Conservation (phyloP, 1,284 basidiomycete genomes). For the Ustilago trichophora region DNA sequence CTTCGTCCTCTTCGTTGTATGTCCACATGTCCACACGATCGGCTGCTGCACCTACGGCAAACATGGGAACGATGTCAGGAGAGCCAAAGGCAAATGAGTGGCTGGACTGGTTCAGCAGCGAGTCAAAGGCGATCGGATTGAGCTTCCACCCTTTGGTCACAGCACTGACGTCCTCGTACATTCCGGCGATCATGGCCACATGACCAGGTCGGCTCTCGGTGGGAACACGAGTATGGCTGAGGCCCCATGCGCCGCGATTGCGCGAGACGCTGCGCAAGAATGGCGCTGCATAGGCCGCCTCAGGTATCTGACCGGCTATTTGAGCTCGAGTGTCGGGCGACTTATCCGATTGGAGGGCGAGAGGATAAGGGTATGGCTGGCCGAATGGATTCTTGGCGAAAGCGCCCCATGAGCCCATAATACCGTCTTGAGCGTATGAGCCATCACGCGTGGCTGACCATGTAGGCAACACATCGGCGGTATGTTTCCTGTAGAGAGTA, state of each 20-base stretch:
- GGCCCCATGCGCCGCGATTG: slow-evolving; percentile 77
- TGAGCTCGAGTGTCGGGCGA: background rate
- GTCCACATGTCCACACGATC: slow-evolving; percentile 80
- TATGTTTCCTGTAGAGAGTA: slow-evolving; percentile 73
- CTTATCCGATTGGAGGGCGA: slow-evolving; percentile 17
- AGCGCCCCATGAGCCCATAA: slow-evolving; percentile 17
- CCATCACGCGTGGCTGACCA: slow-evolving; percentile 38
- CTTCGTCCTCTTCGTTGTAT: slow-evolving; percentile 79
- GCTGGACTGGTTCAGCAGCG: slow-evolving; percentile 83
- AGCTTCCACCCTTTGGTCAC: slow-evolving; percentile 89
- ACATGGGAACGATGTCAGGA: slow-evolving; percentile 91
- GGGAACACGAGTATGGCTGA: slow-evolving; percentile 86
- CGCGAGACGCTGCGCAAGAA: slow-evolving; percentile 76
- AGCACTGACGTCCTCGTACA: slow-evolving; percentile 92
- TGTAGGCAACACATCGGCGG: slow-evolving; percentile 10
- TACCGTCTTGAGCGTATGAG: slow-evolving; percentile 2
- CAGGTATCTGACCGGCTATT: background rate
- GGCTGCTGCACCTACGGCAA: slow-evolving; percentile 74
- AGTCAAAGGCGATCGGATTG: slow-evolving; percentile 89
- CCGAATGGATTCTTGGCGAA: slow-evolving; percentile 27
- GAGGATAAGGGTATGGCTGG: slow-evolving; percentile 23
- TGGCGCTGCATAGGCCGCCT: slow-evolving; percentile 72
- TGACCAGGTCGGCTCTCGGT: slow-evolving; percentile 87
- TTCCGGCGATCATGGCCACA: slow-evolving; percentile 87
- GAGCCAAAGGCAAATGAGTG: slow-evolving; percentile 85